Evolutionary conservation across 768 basidiomycete genomes (phyloP).

Genomic region (Boletellus ananas): DNA sequence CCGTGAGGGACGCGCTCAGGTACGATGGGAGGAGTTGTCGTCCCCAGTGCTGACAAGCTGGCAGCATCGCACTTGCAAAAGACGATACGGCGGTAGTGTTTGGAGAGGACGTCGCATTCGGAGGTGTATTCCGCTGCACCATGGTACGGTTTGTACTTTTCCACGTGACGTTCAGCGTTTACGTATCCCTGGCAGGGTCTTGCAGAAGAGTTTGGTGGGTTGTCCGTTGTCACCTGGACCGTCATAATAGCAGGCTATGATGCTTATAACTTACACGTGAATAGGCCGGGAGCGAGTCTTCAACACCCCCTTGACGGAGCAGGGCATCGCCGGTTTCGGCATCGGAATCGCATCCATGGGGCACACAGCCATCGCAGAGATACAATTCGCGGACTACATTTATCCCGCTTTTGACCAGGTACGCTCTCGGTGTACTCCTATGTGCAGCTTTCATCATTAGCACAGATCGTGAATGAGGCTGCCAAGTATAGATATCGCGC

Average conservation of each 20-base stretch:
- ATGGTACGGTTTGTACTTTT: constrained; percentile 53
- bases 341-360: constrained; percentile 92
- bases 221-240: background rate
- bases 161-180: background rate
- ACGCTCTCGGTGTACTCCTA: constrained; percentile 6
- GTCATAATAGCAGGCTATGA: background rate
- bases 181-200: constrained; percentile 53
- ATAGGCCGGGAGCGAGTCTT: constrained; percentile 88
- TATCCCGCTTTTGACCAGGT: constrained; percentile 95
- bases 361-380: constrained; percentile 91
- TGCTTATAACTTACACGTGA: constrained; percentile 1
- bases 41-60: constrained; percentile 6
- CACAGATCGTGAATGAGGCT: constrained; percentile 88
- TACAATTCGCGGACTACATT: constrained; percentile 89
- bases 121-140: constrained; percentile 91
- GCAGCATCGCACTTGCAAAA: constrained; percentile 75
- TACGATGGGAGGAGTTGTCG: constrained; percentile 24
- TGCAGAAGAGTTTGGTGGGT: constrained; percentile 85
- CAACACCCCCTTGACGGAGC: constrained; percentile 90
- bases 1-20: constrained; percentile 88
- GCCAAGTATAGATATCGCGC: constrained; percentile 91
- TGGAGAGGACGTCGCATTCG: constrained; percentile 89
- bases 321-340: constrained; percentile 93
- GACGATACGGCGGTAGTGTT: constrained; percentile 89
- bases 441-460: background rate